A percentile compares a stretch with the other conserved stretches of the same genome.
phyloP scores from a whole-genome alignment of 2,329 filamentous ascomycete genomes.

The Xylaria polymorpha region DNA sequence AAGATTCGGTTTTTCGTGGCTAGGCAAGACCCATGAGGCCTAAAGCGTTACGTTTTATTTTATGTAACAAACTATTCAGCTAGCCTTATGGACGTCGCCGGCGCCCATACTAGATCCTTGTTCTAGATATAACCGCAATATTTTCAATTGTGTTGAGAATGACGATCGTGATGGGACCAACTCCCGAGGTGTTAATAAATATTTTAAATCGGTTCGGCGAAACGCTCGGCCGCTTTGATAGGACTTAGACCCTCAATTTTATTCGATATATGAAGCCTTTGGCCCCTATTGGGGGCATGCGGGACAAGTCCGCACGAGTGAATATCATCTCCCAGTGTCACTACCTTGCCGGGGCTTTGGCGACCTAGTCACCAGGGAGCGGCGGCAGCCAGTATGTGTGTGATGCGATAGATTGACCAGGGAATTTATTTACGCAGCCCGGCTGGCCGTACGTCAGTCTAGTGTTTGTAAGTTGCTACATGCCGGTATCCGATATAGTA shows the following conservation, averaged over 20 bases:
- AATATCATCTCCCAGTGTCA: constrained; percentile 7
- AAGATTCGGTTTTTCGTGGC: not conserved
- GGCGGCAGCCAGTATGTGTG: not conserved
- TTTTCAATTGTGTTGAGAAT: not conserved
- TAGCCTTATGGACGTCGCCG: constrained; percentile 8
- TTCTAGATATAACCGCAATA: not conserved
- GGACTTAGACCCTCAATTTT: not conserved
- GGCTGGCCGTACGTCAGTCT: not conserved
- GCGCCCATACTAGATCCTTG: not conserved
- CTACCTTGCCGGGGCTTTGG: constrained; percentile 7
- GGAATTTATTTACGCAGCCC: not conserved
- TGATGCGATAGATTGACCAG: not conserved
- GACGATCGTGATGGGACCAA: constrained; percentile 17
- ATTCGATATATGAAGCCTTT: constrained; percentile 23
- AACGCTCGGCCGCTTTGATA: constrained; percentile 28
- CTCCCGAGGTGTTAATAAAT: constrained; percentile 14
- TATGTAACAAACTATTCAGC: constrained; percentile 3
- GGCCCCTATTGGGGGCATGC: constrained; percentile 11
- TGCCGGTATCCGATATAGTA: constrained; percentile 7
- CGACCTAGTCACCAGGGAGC: not conserved
- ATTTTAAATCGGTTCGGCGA: constrained; percentile 10
- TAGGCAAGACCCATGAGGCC: not conserved
- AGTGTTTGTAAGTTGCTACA: not conserved
- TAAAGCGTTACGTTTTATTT: not conserved
- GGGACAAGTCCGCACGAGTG: constrained; percentile 23